Conservation (phyloP, 1,139 yeast species). For the Sugiyamaella neomexicana region DNA sequence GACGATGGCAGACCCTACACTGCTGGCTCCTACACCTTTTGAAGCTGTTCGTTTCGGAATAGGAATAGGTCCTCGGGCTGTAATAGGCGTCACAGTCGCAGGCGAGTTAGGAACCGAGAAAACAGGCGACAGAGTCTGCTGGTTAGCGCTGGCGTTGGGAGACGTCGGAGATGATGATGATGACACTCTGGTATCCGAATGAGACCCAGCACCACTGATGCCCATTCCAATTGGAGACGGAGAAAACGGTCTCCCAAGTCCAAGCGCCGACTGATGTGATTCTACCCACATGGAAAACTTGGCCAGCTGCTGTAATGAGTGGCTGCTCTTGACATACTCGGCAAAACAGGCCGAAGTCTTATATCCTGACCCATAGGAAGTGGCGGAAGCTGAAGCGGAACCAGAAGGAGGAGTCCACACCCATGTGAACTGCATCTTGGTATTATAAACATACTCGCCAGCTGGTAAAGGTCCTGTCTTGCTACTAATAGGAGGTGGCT, state of each 20-base stretch:
- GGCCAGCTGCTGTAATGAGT: slow-evolving; percentile 38
- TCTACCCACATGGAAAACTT: slow-evolving; percentile 41
- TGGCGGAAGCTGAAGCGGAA: slow-evolving; percentile 7
- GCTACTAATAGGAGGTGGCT: slow-evolving; percentile 20
- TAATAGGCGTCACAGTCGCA: neutral
- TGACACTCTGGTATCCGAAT: neutral
- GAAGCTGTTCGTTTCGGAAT: slow-evolving; percentile 3
- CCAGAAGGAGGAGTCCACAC: slow-evolving; percentile 32
- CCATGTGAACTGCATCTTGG: slow-evolving; percentile 36
- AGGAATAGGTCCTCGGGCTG: slow-evolving; percentile 1
- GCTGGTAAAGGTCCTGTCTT: slow-evolving; percentile 20
- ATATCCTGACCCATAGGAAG: slow-evolving; percentile 27
- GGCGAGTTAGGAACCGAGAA: slow-evolving; percentile 1
- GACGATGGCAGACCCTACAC: neutral
- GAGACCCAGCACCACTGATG: slow-evolving; percentile 1
- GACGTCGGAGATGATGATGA: slow-evolving; percentile 5
- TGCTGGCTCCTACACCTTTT: neutral
- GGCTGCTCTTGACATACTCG: slow-evolving; percentile 44
- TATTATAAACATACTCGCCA: slow-evolving; percentile 17
- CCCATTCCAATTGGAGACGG: slow-evolving; percentile 12
- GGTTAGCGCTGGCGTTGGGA: neutral
- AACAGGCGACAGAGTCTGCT: neutral
- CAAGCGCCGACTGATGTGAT: slow-evolving; percentile 8
- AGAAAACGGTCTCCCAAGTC: slow-evolving; percentile 6
- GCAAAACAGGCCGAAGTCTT: slow-evolving; percentile 39